Evolutionary conservation across 2,329 filamentous ascomycete genomes (phyloP), one percentile per base, ranked within the genome.

Genomic region (Colletotrichum musicola): DNA sequence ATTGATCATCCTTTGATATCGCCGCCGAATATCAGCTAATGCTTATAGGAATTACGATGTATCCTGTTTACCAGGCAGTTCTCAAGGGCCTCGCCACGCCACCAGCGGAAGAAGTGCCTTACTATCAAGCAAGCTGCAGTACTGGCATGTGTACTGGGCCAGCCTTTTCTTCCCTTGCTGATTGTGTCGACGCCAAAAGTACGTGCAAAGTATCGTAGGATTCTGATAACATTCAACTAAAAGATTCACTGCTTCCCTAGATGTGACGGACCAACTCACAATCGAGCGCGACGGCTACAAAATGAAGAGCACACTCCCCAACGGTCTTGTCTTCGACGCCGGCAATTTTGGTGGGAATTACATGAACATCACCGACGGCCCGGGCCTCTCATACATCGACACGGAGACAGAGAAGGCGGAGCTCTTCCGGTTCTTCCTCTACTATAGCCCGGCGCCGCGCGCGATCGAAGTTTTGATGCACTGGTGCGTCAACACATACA

Each of bases 61-160:
- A 51, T 12, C 47, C 47, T 1, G 27, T 61, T 9, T 51, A 61
- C 47, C 58, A 61, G 27, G 38, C 38, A 16, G 27, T 61, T 10
- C 58, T 46, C 2, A 44, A 46, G 42, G 51, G 35, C 14, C 58
- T 61, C 6, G 22, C 38, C 46, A 61, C 46, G 4, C 58, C 58
- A 7, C 58, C 58, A 1, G 47, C 18, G 22, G 58, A 61, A 10
- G 27, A 30, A 3, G 40, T 57, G 7, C 54, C 54, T 1, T 64
- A 58, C 25, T 22, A 58, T 14, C 62, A 64, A 25, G 51, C 62
- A 3, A 51, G 56, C 9, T 65, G 56, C 49, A 56, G 25, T 10
- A 47, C 62, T 4, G 49, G 22, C 18, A 61, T 61, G 9, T 65
- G 63, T 38, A 60, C 56, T 13, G 62, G 63, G 63, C 22, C 47